Conservation (phyloP, 78 protist species). For the Dictyostelium brefeldianum region DNA sequence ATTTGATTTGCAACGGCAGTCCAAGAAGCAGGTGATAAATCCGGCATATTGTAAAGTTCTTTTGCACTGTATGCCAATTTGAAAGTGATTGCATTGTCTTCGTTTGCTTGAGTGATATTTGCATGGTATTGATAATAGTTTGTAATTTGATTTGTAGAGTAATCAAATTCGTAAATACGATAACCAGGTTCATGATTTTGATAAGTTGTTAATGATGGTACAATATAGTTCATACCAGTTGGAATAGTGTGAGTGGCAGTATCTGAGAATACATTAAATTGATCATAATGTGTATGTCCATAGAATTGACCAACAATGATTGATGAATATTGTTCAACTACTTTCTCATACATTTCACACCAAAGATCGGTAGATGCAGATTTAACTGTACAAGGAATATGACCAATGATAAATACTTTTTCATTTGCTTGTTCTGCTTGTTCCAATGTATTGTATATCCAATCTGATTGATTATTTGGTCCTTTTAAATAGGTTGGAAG, state of each 20-base stretch:
- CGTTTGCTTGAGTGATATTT: constrained; percentile 51
- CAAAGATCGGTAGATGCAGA: constrained; percentile 37
- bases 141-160: not conserved
- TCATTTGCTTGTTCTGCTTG: constrained; percentile 56
- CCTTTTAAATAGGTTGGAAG: constrained; percentile 29
- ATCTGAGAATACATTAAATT: constrained; percentile 36
- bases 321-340: constrained; percentile 26
- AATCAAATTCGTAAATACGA: constrained; percentile 63
- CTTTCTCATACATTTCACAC: constrained; percentile 27
- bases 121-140: constrained; percentile 72
- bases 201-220: constrained; percentile 77
- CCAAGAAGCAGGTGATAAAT: constrained; percentile 55
- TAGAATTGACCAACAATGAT: constrained; percentile 55
- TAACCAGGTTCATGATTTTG: constrained; percentile 79
- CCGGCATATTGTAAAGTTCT: constrained; percentile 34
- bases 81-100: constrained; percentile 1
- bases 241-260: constrained; percentile 32
- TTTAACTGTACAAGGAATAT: constrained; percentile 75
- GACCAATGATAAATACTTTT: constrained; percentile 65
- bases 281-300: constrained; percentile 80
- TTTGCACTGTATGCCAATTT: constrained; percentile 48
- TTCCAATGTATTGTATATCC: constrained; percentile 25
- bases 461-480: constrained; percentile 51
- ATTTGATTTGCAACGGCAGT: constrained; percentile 16
- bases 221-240: constrained; percentile 61